A percentile compares a stretch with the other conserved stretches of the same genome.
These are phyloP conservation scores for Vinca major DNA, from an alignment of 305 asterid genomes.

Conservation along the genomic window DNA sequence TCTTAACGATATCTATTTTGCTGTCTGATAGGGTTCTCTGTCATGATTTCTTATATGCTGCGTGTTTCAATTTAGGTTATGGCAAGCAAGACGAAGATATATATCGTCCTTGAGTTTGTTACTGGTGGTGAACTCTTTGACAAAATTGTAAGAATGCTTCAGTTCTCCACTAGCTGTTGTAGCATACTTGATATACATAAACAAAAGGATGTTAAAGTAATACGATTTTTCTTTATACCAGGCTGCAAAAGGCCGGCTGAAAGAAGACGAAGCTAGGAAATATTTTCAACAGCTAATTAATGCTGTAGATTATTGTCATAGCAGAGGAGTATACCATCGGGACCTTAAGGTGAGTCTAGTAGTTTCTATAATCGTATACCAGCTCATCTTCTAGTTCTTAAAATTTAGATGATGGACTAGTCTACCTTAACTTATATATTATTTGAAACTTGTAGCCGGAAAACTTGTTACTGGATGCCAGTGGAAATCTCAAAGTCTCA, in stretches of 20 bases:
- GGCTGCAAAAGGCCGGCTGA: conserved; percentile 79
- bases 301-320: conserved; percentile 43
- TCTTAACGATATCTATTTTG: neutral
- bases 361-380: neutral
- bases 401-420: neutral
- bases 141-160: conserved; percentile 55
- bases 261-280: conserved; percentile 80
- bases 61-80: conserved; percentile 53
- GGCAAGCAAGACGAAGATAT: conserved; percentile 97
- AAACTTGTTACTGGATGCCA: conserved; percentile 76
- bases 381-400: neutral
- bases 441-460: conserved; percentile 55
- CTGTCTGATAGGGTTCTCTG: conserved; percentile 8
- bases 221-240: conserved; percentile 18
- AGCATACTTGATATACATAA: conserved; percentile 8
- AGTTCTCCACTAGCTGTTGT: conserved; percentile 1
- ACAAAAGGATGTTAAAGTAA: conserved; percentile 3
- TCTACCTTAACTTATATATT: neutral
- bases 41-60: neutral
- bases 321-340: conserved; percentile 41
- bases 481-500: conserved; percentile 73
- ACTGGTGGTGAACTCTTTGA: conserved; percentile 97
- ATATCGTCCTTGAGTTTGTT: conserved; percentile 88
- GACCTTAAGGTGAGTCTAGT: conserved; percentile 31
- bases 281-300: conserved; percentile 40